These are phyloP conservation scores for Myochromella boudieri DNA, from an alignment of 768 basidiomycete species.

Conservation along the genomic window DNA sequence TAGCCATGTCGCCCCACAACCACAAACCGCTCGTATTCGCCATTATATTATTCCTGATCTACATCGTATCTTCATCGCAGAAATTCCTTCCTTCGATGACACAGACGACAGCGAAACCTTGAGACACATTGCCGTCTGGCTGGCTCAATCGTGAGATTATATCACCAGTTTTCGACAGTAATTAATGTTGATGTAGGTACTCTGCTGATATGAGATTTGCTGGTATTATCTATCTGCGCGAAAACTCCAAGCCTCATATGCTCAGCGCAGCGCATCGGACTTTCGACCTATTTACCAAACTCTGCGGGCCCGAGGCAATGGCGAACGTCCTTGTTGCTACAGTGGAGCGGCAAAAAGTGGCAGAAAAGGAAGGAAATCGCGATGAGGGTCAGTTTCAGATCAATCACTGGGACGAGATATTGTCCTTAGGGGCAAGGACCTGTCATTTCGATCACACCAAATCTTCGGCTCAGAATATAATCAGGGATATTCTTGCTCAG, in stretches of 20 bases:
- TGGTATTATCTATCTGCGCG: slow-evolving; percentile 9
- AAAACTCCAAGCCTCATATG: slow-evolving; percentile 11
- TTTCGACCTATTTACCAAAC: slow-evolving; percentile 7
- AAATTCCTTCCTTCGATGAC: not conserved
- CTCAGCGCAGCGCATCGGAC: slow-evolving; percentile 10
- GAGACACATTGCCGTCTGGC: not conserved
- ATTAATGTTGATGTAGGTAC: not conserved
- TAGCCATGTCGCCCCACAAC: not conserved
- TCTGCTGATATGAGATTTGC: not conserved
- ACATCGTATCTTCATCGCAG: not conserved
- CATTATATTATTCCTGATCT: not conserved
- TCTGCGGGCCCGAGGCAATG: slow-evolving; percentile 1
- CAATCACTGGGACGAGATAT: not conserved
- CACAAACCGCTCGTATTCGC: not conserved
- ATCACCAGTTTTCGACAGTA: not conserved
- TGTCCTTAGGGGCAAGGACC: not conserved
- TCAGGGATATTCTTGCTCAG: not conserved
- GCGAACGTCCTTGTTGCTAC: slow-evolving; percentile 5
- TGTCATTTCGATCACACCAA: not conserved
- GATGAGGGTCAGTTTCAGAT: not conserved
- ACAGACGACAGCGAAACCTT: not conserved
- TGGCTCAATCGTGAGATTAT: not conserved
- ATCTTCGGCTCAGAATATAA: not conserved
- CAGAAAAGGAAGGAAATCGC: not conserved
- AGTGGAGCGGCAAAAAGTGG: not conserved